These are phyloP conservation scores for Opeltia flavorubescens DNA, from an alignment of 495 filamentous ascomycete genomes.

Conservation along the genomic window DNA sequence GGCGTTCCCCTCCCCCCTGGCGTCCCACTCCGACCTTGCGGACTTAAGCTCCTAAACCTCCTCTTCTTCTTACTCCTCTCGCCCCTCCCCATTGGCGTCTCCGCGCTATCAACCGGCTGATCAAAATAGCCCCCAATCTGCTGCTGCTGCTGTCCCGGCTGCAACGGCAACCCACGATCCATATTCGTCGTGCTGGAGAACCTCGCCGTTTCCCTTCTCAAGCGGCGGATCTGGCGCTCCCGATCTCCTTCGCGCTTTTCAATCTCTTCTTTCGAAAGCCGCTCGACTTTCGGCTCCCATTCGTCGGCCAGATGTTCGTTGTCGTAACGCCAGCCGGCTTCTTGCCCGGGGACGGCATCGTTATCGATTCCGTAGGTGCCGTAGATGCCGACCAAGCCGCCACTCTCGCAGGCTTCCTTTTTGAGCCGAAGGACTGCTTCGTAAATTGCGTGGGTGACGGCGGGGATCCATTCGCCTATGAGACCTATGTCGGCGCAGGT, in stretches of 20 bases:
- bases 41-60: constrained; percentile 79
- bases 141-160: constrained; percentile 33
- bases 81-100: constrained; percentile 66
- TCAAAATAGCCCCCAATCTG: constrained; percentile 40
- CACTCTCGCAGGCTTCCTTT: constrained; percentile 89
- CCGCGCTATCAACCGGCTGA: constrained; percentile 30
- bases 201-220: constrained; percentile 81
- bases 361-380: constrained; percentile 70
- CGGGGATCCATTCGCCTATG: constrained; percentile 82
- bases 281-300: constrained; percentile 91
- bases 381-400: constrained; percentile 58
- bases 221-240: constrained; percentile 72
- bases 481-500: constrained; percentile 88
- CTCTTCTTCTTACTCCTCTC: constrained; percentile 89
- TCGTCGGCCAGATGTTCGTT: constrained; percentile 76
- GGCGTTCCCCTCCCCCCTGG: constrained; percentile 63
- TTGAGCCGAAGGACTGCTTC: constrained; percentile 86
- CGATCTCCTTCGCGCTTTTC: constrained; percentile 94
- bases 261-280: constrained; percentile 86
- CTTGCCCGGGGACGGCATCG: constrained; percentile 59
- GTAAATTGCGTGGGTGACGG: constrained; percentile 92
- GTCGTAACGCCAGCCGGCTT: constrained; percentile 91
- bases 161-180: constrained; percentile 45
- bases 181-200: constrained; percentile 77
- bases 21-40: constrained; percentile 49